phyloP scores from a whole-genome alignment of 345 rosid species.

The Pugionium dolabratum region DNA sequence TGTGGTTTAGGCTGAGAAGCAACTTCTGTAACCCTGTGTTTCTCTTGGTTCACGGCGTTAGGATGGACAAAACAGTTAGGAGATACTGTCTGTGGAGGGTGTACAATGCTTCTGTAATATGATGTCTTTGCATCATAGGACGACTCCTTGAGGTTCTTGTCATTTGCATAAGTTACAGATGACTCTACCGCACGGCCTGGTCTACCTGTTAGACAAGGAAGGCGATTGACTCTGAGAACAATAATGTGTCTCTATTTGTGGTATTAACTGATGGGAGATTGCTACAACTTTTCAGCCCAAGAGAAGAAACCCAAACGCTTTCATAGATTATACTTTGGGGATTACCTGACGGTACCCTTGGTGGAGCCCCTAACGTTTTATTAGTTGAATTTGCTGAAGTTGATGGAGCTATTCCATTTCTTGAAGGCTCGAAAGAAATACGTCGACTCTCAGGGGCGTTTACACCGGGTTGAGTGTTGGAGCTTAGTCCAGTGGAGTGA shows the following conservation, averaged over 20 bases:
- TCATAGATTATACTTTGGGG: not conserved
- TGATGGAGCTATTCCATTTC: constrained; percentile 49
- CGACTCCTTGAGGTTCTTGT: constrained; percentile 49
- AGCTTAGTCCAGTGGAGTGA: constrained; percentile 51
- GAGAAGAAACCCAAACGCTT: constrained; percentile 9
- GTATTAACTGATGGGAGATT: not conserved
- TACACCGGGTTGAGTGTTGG: constrained; percentile 44
- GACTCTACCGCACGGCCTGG: constrained; percentile 80
- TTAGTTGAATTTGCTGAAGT: not conserved
- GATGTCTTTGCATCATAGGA: not conserved
- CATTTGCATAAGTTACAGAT: constrained; percentile 53
- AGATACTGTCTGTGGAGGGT: constrained; percentile 54
- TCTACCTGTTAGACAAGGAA: constrained; percentile 53
- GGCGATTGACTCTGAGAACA: constrained; percentile 10
- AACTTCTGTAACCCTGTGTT: constrained; percentile 31
- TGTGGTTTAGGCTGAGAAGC: constrained; percentile 43
- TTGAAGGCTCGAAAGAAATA: constrained; percentile 46
- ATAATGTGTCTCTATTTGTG: not conserved
- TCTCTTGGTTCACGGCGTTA: constrained; percentile 44
- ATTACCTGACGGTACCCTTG: constrained; percentile 68
- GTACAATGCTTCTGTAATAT: constrained; percentile 48
- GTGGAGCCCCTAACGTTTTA: constrained; percentile 18
- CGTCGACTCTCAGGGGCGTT: constrained; percentile 46
- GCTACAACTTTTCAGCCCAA: too few relatives aligned
- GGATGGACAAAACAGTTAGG: constrained; percentile 40